Base-by-base conservation (phyloP, 306 rosid species). In the Prunus dulcis region DNA sequence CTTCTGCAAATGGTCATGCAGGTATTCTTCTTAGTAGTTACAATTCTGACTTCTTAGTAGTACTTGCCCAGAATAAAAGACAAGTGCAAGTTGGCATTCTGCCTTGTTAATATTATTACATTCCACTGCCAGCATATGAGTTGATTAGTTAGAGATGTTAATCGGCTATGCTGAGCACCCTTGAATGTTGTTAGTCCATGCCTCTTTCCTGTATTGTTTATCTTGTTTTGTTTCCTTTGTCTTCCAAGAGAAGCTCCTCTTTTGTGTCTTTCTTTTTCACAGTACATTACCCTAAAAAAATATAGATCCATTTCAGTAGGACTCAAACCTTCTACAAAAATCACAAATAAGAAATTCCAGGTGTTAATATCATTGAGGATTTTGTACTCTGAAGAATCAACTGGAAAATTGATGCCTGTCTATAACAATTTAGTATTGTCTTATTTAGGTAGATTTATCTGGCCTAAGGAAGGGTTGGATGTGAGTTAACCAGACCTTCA, bases 1-100 rank as follows among this genome's bases (percentile, higher is more conserved):
- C 96, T 95, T 75, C 78, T 95, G 85, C 98, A 94, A 89, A 94
- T 94, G 98, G 86, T 94, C 88, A 88, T 94, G 89, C 96, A 94
- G 98, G 98, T 93, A 78, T 72, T 69, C 32, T 32, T 79, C 74
- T 53, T 43, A 23, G 22, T 28, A 20, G n/a, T 45, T 66, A 46
- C 61, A 34, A 6, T 66, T 61, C 30, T 20, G 23, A 15, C n/a
- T 52, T 22, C 38, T 45, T 55, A 18, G 17, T 17, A 22, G n/a
- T 51, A 22, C 41, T 52, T 23, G 11, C 32, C 46, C 18, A 3
- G 17, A 5, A 45, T 19, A 61, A 47, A 28, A 30, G 75, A n/a
- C 17, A 19, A 12, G 34, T 15, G 60, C 77, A 19, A 12, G 50
- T 19, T 50, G 15, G 43, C 25, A 74, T 51, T 60, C 15, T 74